Evolutionary conservation across 805 yeast species (phyloP), one percentile per base, ranked within the genome.

Genomic region (Starmerella vitae): DNA sequence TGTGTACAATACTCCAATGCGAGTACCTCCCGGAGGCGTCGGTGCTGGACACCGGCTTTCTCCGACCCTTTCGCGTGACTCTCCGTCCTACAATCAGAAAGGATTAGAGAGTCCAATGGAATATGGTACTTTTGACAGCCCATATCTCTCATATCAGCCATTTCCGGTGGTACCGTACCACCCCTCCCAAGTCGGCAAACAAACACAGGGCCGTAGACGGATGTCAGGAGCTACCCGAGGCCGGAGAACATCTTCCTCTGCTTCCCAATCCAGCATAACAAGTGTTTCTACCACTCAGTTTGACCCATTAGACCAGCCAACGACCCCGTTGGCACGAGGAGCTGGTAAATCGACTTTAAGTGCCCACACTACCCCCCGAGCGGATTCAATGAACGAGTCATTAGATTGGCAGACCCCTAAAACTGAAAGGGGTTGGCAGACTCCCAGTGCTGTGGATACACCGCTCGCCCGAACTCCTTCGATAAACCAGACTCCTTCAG

Each of bases 81-180:
- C 49, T 18, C 49, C 49, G 3, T 20, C 19, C 7, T 44, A 28
- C 20, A 17, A 31, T 14, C 27, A 12, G 24, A 30, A 27, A 10
- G 43, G 42, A 1, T 38, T 39, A 9, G 45, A 46, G 17, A 44
- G 48, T 27, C 49, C 49, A 12, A 34, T 46, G 34, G 42, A 38
- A 30, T 44, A 41, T 8, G 41, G 42, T 8, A 41, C 43, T 8
- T 22, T 41, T 4, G 44, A 39, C 19, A 45, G 49, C 32, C 49
- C 49, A 1, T 40, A 37, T 27, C n/a, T 36, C 22, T 20, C 40
- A 5, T 31, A 37, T 19, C 46, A 43, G 30, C 46, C 46, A 15
- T 43, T 43, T 32, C 46, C 46, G 22, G 33, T 32, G 27, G 19
- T 39, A 19, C 46, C 46, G 4, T 21, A 34, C 10, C 22, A 18